A percentile compares a stretch with the other conserved stretches of the same genome.
phyloP scores from a whole-genome alignment of 2,329 filamentous ascomycete genomes.

The Fusarium guadeloupense region DNA sequence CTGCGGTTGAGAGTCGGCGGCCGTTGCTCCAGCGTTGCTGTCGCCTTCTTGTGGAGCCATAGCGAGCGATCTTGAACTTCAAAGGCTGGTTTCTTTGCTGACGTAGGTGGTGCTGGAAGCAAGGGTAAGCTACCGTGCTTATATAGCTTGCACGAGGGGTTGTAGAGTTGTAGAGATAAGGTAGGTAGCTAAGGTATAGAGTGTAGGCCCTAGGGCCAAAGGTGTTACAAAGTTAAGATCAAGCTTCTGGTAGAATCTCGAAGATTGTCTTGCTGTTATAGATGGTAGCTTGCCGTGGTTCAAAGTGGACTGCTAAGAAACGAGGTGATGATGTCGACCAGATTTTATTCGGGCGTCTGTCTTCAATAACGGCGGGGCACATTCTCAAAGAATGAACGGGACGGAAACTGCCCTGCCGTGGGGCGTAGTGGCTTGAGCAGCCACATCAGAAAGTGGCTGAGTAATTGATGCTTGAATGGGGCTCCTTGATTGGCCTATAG shows the following conservation, averaged over 20 bases:
- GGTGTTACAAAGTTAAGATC: background rate
- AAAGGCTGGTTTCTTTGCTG: background rate
- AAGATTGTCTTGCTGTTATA: background rate
- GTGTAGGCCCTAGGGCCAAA: background rate
- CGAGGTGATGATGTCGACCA: conserved; percentile 37
- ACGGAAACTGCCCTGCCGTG: conserved; percentile 23
- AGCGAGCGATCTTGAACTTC: background rate
- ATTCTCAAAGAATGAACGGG: conserved; percentile 13
- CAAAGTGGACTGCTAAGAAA: background rate
- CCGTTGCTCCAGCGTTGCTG: conserved; percentile 16
- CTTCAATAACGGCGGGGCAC: conserved; percentile 40
- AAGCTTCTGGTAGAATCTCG: background rate
- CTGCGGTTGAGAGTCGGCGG: conserved; percentile 35
- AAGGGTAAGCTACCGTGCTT: conserved; percentile 1
- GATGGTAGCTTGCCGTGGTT: background rate
- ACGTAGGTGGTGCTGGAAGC: conserved; percentile 1
- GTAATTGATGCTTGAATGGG: conserved; percentile 24
- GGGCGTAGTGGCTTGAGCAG: conserved; percentile 16
- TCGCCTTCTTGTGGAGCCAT: conserved; percentile 36
- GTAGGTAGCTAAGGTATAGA: background rate
- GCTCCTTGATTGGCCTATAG: conserved; percentile 14
- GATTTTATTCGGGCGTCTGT: conserved; percentile 38
- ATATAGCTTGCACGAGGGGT: conserved; percentile 20
- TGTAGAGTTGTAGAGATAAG: conserved; percentile 6
- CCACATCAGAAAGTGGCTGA: conserved; percentile 26